Evolutionary conservation across 805 yeast genomes (phyloP), one percentile per base, ranked within the genome.

Genomic region (Lipomyces mesembrius): DNA sequence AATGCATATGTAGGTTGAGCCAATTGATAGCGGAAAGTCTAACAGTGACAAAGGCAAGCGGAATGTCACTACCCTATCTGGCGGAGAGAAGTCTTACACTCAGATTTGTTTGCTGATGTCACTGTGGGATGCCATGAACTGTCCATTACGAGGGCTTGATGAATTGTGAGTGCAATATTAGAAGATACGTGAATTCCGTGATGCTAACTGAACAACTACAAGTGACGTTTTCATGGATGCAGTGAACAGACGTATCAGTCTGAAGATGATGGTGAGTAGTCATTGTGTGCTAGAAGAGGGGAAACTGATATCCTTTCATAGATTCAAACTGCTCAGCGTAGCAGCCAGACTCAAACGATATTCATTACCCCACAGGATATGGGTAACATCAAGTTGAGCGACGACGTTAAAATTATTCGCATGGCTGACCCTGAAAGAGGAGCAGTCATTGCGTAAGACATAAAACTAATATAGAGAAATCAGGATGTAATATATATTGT

Each of bases 171-270:
- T 57, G 11, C 8, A 29, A 22, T 37, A 27, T 46, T n/a, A 8
- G 56, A 17, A 11, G n/a, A 8, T 32, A 7, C 6, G 11, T 17
- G 22, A 43, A n/a, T 43, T 17, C 49, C 3, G 49, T 43, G 25
- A 2, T 17, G 49, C 49, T 43, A 17, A 43, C 22, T 43, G n/a
- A 43, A 43, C 49, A 12, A 27, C 11, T 55, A 65, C n/a, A n/a
- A n/a, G 68, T 77, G 99, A 95, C 79, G 99, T 95, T 25, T 95
- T 88, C 74, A 95, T 95, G 99, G 99, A 95, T 77, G 91, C 92
- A 59, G 91, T 92, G 20, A 92, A 93, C 75, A 84, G 99, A 71
- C 83, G 88, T 57, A 85, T 90, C 61, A 92, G 97, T 67, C 86
- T 95, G 75, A 83, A 85, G 59, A 78, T 93, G 69, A 87, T 95